A percentile compares a stretch with the other conserved stretches of the same genome.
Evolutionary conservation across 192 early-diverging fungal species (phyloP).

Genomic region (Linnemannia exigua): DNA sequence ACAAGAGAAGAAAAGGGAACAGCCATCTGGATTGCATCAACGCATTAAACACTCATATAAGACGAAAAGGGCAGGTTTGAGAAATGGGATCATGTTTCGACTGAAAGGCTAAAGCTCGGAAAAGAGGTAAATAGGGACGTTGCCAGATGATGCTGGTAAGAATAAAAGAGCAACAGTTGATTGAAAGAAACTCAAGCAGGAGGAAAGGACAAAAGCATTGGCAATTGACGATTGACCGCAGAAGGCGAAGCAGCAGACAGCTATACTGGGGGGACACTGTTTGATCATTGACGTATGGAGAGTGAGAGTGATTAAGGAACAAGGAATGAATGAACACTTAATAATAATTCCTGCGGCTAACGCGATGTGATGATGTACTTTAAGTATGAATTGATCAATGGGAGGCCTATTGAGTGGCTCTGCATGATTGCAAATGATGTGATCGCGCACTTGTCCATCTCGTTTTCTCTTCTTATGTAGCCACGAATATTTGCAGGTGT

Average conservation of each 20-base stretch:
- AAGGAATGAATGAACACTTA: neutral
- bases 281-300: neutral
- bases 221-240: too few species aligned
- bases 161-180: too few species aligned
- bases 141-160: too few species aligned
- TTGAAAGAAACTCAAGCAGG: neutral
- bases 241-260: too few species aligned
- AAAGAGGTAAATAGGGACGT: too few species aligned
- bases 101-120: too few species aligned
- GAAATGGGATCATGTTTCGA: too few species aligned
- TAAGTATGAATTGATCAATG: too few species aligned
- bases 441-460: neutral
- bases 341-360: too few species aligned
- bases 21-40: neutral
- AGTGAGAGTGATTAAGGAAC: neutral
- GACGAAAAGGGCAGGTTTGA: neutral
- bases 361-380: too few species aligned
- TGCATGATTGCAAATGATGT: conserved; percentile 16
- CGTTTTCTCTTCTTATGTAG: neutral
- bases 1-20: neutral
- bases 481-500: neutral
- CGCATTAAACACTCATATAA: neutral
- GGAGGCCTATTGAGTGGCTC: neutral
- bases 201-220: too few species aligned
- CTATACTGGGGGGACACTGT: too few species aligned